phyloP scores from a whole-genome alignment of 805 yeast species.

The Candida nemodendra region DNA sequence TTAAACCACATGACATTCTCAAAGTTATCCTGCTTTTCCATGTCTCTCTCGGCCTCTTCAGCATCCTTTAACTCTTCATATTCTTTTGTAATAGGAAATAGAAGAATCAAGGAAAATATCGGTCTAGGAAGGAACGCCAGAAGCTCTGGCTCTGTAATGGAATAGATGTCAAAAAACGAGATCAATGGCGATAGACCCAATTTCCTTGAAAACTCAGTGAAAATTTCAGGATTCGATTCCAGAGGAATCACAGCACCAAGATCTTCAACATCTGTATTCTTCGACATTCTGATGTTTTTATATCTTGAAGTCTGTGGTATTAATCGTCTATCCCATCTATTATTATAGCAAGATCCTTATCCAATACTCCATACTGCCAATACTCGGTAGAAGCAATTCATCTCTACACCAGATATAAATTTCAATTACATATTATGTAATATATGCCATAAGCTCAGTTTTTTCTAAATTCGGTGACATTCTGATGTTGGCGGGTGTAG shows the following conservation, averaged over 20 bases:
- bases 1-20: constrained; percentile 66
- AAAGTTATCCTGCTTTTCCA: constrained; percentile 29
- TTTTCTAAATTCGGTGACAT: no score
- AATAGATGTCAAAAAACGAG: constrained; percentile 76
- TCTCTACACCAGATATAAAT: no score
- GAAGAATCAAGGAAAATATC: constrained; percentile 64
- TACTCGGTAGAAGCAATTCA: no score
- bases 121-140: constrained; percentile 83
- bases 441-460: no score
- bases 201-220: constrained; percentile 62
- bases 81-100: constrained; percentile 72
- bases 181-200: constrained; percentile 65
- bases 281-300: no score
- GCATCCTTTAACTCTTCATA: constrained; percentile 52
- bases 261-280: constrained; percentile 7
- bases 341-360: no score
- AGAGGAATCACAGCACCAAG: constrained; percentile 66
- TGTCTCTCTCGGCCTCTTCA: constrained; percentile 22
- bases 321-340: no score
- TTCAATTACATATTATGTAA: no score
- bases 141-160: constrained; percentile 81
- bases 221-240: constrained; percentile 87
- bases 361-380: no score
- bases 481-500: no score
- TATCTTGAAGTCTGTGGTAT: no score